Base-by-base conservation (phyloP, 352 stramenopile genomes). In the Phytophthora syringae region DNA sequence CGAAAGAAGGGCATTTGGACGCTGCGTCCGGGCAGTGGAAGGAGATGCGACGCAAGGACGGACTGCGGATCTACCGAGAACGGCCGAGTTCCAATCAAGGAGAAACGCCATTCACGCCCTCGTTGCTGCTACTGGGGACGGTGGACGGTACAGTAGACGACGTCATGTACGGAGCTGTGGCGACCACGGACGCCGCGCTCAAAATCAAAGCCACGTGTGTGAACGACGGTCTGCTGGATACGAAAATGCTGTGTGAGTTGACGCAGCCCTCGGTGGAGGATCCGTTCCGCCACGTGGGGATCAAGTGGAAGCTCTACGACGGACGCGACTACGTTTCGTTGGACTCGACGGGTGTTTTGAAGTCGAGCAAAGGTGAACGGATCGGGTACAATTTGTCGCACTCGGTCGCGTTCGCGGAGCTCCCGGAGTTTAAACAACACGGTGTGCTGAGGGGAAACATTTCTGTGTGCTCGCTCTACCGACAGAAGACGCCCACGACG, bases 131-230 rank as follows among this genome's bases (percentile, higher is more conserved):
- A 34, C 37, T 80, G 2, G 80, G 80, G 20, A 73, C 74, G 2
- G 52, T 89, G 28, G 59, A 68, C 0, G 76, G 79, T 7, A 60
- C 57, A 5, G 45, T 90, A n/a, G 76, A 90, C 18, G 81, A 88
- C 40, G 60, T 84, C 21, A 82, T 90, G 74, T 88, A 82, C 44
- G 79, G 75, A 7, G 45, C 72, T 5, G 59, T 70, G 39, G 70
- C 71, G 6, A 54, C 60, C 6, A 67, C 73, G 20, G 65, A 78
- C 9, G 68, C 72, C 3, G 63, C 67, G 6, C 64, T 85, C 42
- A 70, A 73, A 36, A 67, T 86, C 56, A 79, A 82, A 28, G 77
- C 75, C 2, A 74, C 64, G 0, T 79, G 67, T 54, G 73, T 71
- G 7, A 60, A 77, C 11, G 76, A 89, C 50, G 70, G 70, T 1